Conservation (phyloP, 805 yeast species). For the Blastobotrys terrestris region DNA sequence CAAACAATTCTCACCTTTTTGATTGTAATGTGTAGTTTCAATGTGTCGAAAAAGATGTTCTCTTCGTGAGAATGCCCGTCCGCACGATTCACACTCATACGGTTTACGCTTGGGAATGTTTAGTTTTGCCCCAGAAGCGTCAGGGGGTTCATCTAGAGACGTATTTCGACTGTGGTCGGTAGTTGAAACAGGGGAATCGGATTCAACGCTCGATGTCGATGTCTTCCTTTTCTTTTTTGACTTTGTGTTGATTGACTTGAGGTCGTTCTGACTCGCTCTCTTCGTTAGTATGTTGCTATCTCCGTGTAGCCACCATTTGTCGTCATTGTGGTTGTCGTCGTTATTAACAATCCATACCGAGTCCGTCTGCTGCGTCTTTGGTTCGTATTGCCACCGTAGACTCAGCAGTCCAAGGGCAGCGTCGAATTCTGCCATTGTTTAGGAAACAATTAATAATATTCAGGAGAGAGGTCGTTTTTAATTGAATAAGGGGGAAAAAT, state of each 20-base stretch:
- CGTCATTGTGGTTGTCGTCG: neutral
- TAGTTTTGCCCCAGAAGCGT: neutral
- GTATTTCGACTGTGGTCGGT: neutral
- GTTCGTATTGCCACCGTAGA: slow-evolving; percentile 11
- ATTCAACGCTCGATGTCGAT: neutral
- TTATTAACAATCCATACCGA: neutral
- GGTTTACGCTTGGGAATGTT: slow-evolving; percentile 15
- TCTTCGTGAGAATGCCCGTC: slow-evolving; percentile 21
- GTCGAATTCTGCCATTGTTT: slow-evolving; percentile 18
- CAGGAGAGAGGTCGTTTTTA: slow-evolving; percentile 4
- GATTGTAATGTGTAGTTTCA: slow-evolving; percentile 23
- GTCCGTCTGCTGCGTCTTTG: neutral
- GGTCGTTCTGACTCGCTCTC: slow-evolving; percentile 1
- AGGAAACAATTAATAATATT: slow-evolving; percentile 1
- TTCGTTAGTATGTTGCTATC: neutral
- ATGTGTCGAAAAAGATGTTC: slow-evolving; percentile 22
- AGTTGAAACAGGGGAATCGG: neutral
- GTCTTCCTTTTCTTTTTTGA: slow-evolving; percentile 1
- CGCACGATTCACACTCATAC: slow-evolving; percentile 18
- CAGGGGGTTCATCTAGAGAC: slow-evolving; percentile 5
- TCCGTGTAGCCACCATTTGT: neutral
- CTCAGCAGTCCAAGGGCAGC: slow-evolving; percentile 21
- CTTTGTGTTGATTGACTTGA: neutral
- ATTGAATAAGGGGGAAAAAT: neutral
- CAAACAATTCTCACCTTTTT: slow-evolving; percentile 12